Percentiles rank a stretch among this genome's conserved stretches.
phyloP scores from a whole-genome alignment of 2,329 filamentous ascomycete species.

The Aureobasidium sp. region DNA sequence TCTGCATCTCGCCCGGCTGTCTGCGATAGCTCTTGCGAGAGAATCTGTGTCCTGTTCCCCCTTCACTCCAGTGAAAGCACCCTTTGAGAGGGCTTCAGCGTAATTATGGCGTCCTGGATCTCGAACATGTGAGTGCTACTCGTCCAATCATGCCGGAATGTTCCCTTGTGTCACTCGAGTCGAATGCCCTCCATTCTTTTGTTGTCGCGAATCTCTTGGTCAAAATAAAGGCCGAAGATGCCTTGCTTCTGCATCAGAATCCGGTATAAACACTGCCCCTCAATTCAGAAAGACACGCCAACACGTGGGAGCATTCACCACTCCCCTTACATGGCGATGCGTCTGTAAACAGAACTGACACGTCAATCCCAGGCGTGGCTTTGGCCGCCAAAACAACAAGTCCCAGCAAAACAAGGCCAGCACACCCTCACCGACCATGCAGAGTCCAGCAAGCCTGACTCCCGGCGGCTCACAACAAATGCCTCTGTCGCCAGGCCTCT shows the following conservation, averaged over 20 bases:
- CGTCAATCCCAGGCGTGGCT: conserved; percentile 25
- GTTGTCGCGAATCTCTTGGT: background rate
- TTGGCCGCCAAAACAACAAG: conserved; percentile 24
- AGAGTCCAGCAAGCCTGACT: conserved; percentile 25
- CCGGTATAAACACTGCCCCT: conserved; percentile 1
- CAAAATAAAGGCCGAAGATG: background rate
- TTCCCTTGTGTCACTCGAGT: background rate
- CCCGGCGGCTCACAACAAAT: conserved; percentile 16
- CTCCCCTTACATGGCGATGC: background rate
- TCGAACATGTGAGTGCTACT: conserved; percentile 20
- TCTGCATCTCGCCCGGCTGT: background rate
- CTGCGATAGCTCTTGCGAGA: background rate
- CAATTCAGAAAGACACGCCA: background rate
- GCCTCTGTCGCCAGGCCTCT: conserved; percentile 36
- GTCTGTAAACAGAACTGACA: background rate
- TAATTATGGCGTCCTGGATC: conserved; percentile 19
- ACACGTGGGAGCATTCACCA: background rate
- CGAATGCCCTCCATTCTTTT: background rate
- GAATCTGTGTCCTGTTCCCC: background rate
- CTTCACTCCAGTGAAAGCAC: background rate
- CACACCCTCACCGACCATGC: conserved; percentile 27
- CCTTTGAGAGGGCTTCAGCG: conserved; percentile 5
- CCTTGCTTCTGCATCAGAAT: conserved; percentile 2
- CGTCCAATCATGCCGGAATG: background rate
- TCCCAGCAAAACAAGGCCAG: conserved; percentile 26